These are phyloP conservation scores for Mortierella polycephala DNA, from an alignment of 371 early-diverging fungal species.

Conservation along the genomic window DNA sequence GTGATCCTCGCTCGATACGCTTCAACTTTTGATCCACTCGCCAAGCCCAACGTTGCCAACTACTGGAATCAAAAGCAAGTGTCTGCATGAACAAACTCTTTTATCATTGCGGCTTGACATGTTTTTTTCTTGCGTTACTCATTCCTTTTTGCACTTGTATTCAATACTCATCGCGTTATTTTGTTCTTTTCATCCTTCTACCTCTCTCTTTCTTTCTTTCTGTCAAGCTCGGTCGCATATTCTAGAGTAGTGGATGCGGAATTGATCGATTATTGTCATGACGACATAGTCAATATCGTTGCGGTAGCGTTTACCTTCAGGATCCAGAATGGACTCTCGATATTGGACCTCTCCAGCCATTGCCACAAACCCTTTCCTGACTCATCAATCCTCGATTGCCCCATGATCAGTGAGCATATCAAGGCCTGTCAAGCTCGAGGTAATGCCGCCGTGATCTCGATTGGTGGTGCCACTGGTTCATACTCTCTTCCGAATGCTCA, in stretches of 20 bases:
- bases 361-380: conserved; percentile 61
- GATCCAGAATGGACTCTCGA: conserved; percentile 55
- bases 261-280: conserved; percentile 66
- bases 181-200: not conserved
- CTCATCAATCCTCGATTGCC: conserved; percentile 57
- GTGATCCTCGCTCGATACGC: not conserved
- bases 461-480: conserved; percentile 73
- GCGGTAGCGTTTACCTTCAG: conserved; percentile 65
- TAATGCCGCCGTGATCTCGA: conserved; percentile 59
- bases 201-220: not conserved
- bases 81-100: not conserved
- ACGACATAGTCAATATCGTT: conserved; percentile 63
- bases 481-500: conserved; percentile 62
- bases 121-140: no score
- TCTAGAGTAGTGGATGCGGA: conserved; percentile 54
- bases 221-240: conserved; percentile 36
- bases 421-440: conserved; percentile 69
- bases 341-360: conserved; percentile 66
- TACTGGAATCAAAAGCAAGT: conserved; percentile 53
- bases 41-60: conserved; percentile 37
- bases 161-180: no score
- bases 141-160: no score
- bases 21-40: conserved; percentile 21
- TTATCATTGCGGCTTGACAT: no score
- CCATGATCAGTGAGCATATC: conserved; percentile 65